Evolutionary conservation across 192 early-diverging fungal genomes (phyloP), one percentile per base, ranked within the genome.

Genomic region (Mortierella antarctica): DNA sequence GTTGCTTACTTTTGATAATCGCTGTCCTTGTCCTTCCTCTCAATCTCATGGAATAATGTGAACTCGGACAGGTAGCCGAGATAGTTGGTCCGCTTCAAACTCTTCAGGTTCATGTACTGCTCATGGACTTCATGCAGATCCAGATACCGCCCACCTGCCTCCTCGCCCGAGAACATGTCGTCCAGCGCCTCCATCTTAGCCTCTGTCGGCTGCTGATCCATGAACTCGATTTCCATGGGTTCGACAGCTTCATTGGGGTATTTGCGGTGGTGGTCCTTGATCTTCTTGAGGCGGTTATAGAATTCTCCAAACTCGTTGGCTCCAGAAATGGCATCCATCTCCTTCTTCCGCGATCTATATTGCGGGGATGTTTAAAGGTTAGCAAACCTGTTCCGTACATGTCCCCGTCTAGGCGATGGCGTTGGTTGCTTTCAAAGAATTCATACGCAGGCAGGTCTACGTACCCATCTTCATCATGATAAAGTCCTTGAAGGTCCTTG

Each of bases 151-250:
- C 97, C 96, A 46, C 89, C 63, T 4, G 86, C 81, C 82, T 99
- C 96, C 84, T 99, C 97, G 20, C 95, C 96, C n/a, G 94, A 94
- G 79, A 97, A 98, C 78, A 94, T 85, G 11, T 88, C 92, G 57
- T 99, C 96, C 45, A 98, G 63, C 18, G 89, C 93, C 74, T 73
- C 67, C 18, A 69, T 57, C 70, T 67, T 73, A 45, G 60, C 83
- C 67, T 69, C 70, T 67, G 70, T 85, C 54, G 79, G 86, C 61
- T 86, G 58, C 31, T 91, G 86, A 69, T 87, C 84, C 42, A 89
- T 69, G 63, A 95, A 93, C 67, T 93, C 93, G 40, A 95, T 61
- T 66, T 99, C 96, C 64, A 95, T 89, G 23, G 94, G 92, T 17
- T 93, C 91, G 5, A 95, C 92, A 7, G 80, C 61, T 57, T 91